Evolutionary conservation across 2,329 filamentous ascomycete genomes (phyloP), one percentile per base, ranked within the genome.

Genomic region (Epichloe bromicola): DNA sequence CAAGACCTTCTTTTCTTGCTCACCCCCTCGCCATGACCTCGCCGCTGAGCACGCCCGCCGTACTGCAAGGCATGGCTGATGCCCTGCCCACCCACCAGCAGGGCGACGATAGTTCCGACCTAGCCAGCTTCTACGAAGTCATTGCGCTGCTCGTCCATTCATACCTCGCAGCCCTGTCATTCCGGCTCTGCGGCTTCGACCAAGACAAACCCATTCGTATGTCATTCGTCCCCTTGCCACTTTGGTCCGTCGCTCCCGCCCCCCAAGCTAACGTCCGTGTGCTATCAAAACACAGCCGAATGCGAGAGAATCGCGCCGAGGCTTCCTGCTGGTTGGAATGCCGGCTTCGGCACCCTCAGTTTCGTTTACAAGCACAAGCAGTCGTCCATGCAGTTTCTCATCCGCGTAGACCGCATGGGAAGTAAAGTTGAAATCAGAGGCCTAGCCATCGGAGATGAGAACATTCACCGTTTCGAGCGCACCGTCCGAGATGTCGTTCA

Each of bases 281-380:
- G 14, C 51, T 44, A 7, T 51, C 39, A 5, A 38, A 38, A 11
- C 42, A 39, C 37, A 65, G 58, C 57, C 33, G 71, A 79, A 61
- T 80, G 80, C 60, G 70, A 76, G 51, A 64, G 73, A 45, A 68
- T 79, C 44, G 75, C 79, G 10, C 79, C 78, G 8, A 74, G 82
- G 34, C 75, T 97, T 2, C 87, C 88, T 0, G 53, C 76, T 15
- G 78, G 82, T 68, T 97, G 93, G 93, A 95, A 95, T 66, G 72
- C 80, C 12, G 78, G 79, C 19, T 76, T 77, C 52, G 79, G 79
- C 54, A 81, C 82, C 14, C 85, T 88, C 63, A 80, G 84, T 51
- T 96, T 97, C 67, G 80, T 89, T 56, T 97, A 97, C 70, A 80
- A 82, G 3, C 90, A 96, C 66, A 74, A 79, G 23, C 87, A 95